Base-by-base conservation (phyloP, 176 grass and related monocot genomes). In the Chrysopogon serrulatus region DNA sequence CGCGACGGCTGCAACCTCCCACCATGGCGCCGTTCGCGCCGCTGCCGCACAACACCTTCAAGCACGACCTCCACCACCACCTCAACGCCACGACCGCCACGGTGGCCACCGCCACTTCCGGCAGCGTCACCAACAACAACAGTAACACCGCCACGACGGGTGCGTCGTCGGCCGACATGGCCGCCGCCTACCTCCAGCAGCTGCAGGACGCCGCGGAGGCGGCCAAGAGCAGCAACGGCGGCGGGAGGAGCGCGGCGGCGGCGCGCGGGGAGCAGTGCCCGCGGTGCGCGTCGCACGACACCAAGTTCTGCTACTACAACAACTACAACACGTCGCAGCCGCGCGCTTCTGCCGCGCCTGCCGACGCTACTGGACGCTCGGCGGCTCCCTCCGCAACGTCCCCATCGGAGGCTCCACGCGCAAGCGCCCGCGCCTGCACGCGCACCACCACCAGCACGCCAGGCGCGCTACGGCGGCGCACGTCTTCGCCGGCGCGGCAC, bases 221-320 rank as follows among this genome's bases (percentile, higher is more conserved):
- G 21, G 35, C 10, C 13, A 14, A 28, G 11, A 26, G 18, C 6
- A 43, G 5, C 5, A 8, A 7, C 26, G n/a, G 37, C 5, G 53
- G 32, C 30, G 45, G 16, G n/a, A n/a, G n/a, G n/a, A n/a, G n/a
- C n/a, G n/a, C n/a, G 48, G 73, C 28, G 16, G 76, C 15, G 6
- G 67, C 16, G 39, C 35, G 68, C 12, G 71, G 90, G 7, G 95
- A 95, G 88, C 91, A 85, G 85, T 99, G 93, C 80, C 96, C 96
- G 23, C 91, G 96, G 73, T 99, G 96, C 83, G 89, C 92, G 79
- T 99, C 93, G 10, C 88, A 83, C 31, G 91, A 98, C 88, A 98
- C 95, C 86, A 98, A 98, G 87, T 98, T 98, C 83, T 98, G 95
- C 86, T 98, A 98, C 90, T 98, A 98, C 89, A 98, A 98, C 87